A percentile compares a stretch with the other conserved stretches of the same genome.
phyloP scores from a whole-genome alignment of 208 protist genomes.

The Leishmania turanica region DNA sequence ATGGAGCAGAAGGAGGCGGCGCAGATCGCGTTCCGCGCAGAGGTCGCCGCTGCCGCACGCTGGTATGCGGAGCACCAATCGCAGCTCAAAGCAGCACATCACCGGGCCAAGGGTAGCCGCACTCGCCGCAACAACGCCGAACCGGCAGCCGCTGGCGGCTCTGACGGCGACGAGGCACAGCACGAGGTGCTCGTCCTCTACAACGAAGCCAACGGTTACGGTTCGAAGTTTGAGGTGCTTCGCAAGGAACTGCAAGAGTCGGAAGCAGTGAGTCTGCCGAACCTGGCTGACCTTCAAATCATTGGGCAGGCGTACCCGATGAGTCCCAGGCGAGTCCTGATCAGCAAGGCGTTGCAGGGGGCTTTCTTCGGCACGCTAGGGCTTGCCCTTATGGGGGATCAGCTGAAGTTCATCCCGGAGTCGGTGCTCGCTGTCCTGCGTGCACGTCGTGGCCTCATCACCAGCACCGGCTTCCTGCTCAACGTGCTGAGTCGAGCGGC shows the following conservation, averaged over 20 bases:
- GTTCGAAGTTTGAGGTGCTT: slow-evolving; percentile 8
- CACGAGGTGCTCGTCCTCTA: slow-evolving; percentile 31
- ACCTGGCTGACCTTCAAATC: slow-evolving; percentile 17
- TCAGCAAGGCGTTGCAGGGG: slow-evolving; percentile 18
- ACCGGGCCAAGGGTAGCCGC: not conserved
- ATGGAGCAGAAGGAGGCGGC: slow-evolving; percentile 25
- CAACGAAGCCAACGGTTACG: slow-evolving; percentile 27
- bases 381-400: slow-evolving; percentile 27
- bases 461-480: slow-evolving; percentile 44
- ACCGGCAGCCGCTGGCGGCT: not conserved
- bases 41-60: slow-evolving; percentile 16
- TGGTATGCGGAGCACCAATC: slow-evolving; percentile 25
- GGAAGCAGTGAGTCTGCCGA: slow-evolving; percentile 17
- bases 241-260: slow-evolving; percentile 23
- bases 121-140: slow-evolving; percentile 3
- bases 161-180: not conserved
- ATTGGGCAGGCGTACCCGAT: slow-evolving; percentile 20
- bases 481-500: slow-evolving; percentile 46
- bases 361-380: slow-evolving; percentile 31
- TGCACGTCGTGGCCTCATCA: slow-evolving; percentile 37
- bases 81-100: slow-evolving; percentile 6
- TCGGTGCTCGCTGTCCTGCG: slow-evolving; percentile 16
- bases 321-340: slow-evolving; percentile 3
- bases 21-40: slow-evolving; percentile 21
- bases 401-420: slow-evolving; percentile 42